Evolutionary conservation across 345 rosid species (phyloP).

Genomic region (Populus alba): DNA sequence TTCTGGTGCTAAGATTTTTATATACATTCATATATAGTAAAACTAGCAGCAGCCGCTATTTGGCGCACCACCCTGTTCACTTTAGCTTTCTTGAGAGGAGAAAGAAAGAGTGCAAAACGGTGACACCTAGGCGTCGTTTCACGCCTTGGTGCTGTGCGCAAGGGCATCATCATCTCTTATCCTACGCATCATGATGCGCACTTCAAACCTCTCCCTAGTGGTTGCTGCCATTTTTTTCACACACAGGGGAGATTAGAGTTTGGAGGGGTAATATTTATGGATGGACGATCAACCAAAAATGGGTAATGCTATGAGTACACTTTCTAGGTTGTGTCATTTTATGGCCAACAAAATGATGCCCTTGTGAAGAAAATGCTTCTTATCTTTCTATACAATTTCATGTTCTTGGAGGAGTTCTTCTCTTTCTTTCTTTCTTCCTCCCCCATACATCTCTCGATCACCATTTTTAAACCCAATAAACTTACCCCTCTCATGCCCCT

Average conservation of each 20-base stretch:
- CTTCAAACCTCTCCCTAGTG: constrained; percentile 15
- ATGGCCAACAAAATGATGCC: constrained; percentile 90
- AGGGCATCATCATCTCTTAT: not conserved
- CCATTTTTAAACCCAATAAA: constrained; percentile 19
- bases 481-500: constrained; percentile 16
- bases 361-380: constrained; percentile 49
- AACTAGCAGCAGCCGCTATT: constrained; percentile 4
- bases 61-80: constrained; percentile 21
- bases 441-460: not conserved
- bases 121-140: not conserved
- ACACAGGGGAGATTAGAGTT: not conserved
- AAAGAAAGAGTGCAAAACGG: not conserved
- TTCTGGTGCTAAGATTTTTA: not conserved
- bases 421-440: constrained; percentile 10
- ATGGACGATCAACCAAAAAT: constrained; percentile 6
- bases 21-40: not conserved
- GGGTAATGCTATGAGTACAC: constrained; percentile 36
- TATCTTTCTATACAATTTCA: constrained; percentile 37
- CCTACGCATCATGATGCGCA: constrained; percentile 40
- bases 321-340: constrained; percentile 35
- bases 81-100: constrained; percentile 18
- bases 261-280: not conserved
- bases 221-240: not conserved
- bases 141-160: not conserved
- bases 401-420: not conserved